phyloP scores from a whole-genome alignment of 345 rosid species.

The Heritiera fomes region DNA sequence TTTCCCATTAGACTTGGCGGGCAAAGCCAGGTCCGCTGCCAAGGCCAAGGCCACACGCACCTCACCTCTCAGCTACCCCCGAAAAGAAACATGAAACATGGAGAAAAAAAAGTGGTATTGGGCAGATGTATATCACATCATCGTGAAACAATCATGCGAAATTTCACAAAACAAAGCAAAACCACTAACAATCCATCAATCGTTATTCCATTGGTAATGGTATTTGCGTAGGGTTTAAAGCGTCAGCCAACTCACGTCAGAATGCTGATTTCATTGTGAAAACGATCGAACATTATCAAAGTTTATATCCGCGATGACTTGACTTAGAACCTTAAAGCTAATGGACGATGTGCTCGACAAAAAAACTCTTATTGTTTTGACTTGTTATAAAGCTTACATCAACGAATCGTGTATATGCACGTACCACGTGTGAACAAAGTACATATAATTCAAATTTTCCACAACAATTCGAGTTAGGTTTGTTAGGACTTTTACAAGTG shows the following conservation, averaged over 20 bases:
- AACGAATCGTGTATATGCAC: not conserved
- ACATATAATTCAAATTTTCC: not conserved
- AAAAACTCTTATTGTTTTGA: not conserved
- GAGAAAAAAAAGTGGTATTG: not conserved
- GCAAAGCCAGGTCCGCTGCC: not conserved
- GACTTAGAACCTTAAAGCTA: not conserved
- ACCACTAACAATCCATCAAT: not conserved
- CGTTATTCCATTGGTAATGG: not conserved
- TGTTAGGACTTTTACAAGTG: not conserved
- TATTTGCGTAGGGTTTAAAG: not conserved
- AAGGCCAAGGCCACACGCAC: not conserved
- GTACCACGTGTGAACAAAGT: not conserved
- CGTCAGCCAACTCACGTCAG: slow-evolving; percentile 2
- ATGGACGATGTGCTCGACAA: not conserved
- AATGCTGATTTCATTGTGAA: slow-evolving; percentile 5
- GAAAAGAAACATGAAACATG: not conserved
- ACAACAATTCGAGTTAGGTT: not conserved
- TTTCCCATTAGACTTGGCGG: not conserved
- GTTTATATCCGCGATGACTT: slow-evolving; percentile 1
- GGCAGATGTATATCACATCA: slow-evolving; percentile 5
- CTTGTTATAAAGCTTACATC: not conserved
- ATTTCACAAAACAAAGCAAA: not conserved
- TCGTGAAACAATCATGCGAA: not conserved
- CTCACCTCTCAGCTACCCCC: not conserved
- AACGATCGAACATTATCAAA: not conserved